Evolutionary conservation across 495 filamentous ascomycete genomes (phyloP).

Genomic region (Thermochaetoides thermophila): DNA sequence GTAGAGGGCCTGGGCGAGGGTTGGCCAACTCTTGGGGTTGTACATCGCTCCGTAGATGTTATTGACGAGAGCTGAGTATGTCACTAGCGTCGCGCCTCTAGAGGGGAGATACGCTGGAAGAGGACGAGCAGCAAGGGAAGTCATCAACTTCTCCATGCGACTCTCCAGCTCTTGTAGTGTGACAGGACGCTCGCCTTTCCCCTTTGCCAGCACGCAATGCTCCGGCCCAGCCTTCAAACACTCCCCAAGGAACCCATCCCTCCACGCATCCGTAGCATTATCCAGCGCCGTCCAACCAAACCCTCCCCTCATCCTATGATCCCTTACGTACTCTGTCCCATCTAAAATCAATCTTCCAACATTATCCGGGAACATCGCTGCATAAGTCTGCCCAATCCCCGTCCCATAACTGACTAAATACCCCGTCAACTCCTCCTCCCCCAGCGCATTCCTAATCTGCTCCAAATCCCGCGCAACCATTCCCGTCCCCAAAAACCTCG

Average conservation of each 20-base stretch:
- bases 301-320: conserved; percentile 31
- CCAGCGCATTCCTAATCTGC: conserved; percentile 33
- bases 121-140: conserved; percentile 21
- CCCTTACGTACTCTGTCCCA: conserved; percentile 34
- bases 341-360: conserved; percentile 34
- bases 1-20: conserved; percentile 21
- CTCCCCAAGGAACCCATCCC: conserved; percentile 33
- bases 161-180: conserved; percentile 18
- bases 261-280: conserved; percentile 32
- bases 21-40: conserved; percentile 26
- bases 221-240: conserved; percentile 30
- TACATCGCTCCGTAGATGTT: conserved; percentile 27
- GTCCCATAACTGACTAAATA: conserved; percentile 61
- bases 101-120: conserved; percentile 18
- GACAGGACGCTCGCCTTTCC: conserved; percentile 14
- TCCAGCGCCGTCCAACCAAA: conserved; percentile 33
- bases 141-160: conserved; percentile 23
- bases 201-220: conserved; percentile 24
- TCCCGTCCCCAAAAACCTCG: conserved; percentile 27
- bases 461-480: conserved; percentile 35
- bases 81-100: conserved; percentile 27
- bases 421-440: conserved; percentile 37
- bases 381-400: conserved; percentile 44
- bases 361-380: conserved; percentile 31
- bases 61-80: conserved; percentile 25